Conservation (phyloP, 345 rosid species). For the Salix arbutifolia region DNA sequence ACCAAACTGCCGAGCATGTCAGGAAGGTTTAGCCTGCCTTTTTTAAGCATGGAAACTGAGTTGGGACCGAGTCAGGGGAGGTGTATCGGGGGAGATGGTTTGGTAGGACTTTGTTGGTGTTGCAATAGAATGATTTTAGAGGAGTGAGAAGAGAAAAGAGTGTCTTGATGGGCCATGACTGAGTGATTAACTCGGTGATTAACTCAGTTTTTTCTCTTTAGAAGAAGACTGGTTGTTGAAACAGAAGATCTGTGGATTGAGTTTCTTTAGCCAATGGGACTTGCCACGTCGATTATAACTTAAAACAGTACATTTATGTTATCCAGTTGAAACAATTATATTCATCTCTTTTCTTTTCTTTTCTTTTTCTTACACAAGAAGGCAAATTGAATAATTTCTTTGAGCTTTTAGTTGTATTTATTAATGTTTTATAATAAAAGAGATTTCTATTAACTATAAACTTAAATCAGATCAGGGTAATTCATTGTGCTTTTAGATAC, state of each 20-base stretch:
- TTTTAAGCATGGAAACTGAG: slow-evolving; percentile 36
- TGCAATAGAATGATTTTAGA: slow-evolving; percentile 7
- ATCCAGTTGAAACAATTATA: neutral
- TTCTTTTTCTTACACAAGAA: too few species aligned
- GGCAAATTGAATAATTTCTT: too few species aligned
- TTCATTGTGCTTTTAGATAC: too few species aligned
- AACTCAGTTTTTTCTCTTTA: neutral
- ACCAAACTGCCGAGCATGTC: slow-evolving; percentile 53
- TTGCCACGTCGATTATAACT: neutral
- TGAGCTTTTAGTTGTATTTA: too few species aligned
- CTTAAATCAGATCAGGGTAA: too few species aligned
- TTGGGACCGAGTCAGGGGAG: slow-evolving; percentile 16
- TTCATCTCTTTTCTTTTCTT: too few species aligned
- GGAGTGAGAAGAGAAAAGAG: neutral
- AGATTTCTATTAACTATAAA: too few species aligned
- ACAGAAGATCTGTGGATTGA: neutral
- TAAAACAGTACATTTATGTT: too few species aligned
- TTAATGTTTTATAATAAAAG: too few species aligned
- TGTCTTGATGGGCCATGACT: slow-evolving; percentile 1
- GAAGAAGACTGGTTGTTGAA: slow-evolving; percentile 37
- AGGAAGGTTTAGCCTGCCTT: slow-evolving; percentile 50
- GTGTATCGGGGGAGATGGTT: slow-evolving; percentile 3
- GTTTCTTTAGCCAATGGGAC: neutral
- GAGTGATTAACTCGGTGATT: slow-evolving; percentile 6
- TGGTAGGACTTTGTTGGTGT: neutral